Percentiles rank a stretch among this genome's conserved stretches.
phyloP scores from a whole-genome alignment of 345 rosid species.

The Theobroma cacao region DNA sequence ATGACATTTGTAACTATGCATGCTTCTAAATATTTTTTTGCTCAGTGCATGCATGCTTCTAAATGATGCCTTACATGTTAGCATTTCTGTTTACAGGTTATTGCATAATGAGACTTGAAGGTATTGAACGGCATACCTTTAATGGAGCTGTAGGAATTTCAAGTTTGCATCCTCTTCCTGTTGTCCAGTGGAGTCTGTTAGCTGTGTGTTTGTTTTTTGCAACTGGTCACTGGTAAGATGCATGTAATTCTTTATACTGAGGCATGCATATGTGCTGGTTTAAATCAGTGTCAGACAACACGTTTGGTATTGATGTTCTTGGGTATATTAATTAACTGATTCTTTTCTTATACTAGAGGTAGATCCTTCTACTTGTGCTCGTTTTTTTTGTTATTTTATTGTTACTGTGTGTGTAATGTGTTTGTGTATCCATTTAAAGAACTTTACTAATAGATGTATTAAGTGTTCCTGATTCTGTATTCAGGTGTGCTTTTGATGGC shows the following conservation, averaged over 20 bases:
- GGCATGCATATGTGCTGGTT: neutral
- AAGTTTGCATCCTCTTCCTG: slow-evolving; percentile 51
- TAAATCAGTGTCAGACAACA: neutral
- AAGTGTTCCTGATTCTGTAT: slow-evolving; percentile 4
- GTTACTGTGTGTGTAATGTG: neutral
- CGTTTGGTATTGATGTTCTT: neutral
- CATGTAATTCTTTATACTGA: neutral
- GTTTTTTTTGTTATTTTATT: neutral
- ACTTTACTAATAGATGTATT: neutral
- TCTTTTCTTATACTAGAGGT: neutral
- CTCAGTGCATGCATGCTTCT: neutral
- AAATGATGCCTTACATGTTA: slow-evolving; percentile 8
- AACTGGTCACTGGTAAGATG: slow-evolving; percentile 85
- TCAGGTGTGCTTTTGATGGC: slow-evolving; percentile 98
- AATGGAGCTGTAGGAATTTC: slow-evolving; percentile 25
- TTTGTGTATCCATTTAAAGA: neutral
- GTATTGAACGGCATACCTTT: slow-evolving; percentile 32
- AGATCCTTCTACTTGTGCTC: neutral
- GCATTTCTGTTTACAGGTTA: slow-evolving; percentile 51
- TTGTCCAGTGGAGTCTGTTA: slow-evolving; percentile 79
- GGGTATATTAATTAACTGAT: neutral
- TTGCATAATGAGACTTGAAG: slow-evolving; percentile 71
- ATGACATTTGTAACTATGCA: neutral
- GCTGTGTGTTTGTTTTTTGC: slow-evolving; percentile 79
- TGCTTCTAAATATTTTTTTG: neutral